Evolutionary conservation across 2,329 filamentous ascomycete genomes (phyloP).

Genomic region (Aspergillus sojae): DNA sequence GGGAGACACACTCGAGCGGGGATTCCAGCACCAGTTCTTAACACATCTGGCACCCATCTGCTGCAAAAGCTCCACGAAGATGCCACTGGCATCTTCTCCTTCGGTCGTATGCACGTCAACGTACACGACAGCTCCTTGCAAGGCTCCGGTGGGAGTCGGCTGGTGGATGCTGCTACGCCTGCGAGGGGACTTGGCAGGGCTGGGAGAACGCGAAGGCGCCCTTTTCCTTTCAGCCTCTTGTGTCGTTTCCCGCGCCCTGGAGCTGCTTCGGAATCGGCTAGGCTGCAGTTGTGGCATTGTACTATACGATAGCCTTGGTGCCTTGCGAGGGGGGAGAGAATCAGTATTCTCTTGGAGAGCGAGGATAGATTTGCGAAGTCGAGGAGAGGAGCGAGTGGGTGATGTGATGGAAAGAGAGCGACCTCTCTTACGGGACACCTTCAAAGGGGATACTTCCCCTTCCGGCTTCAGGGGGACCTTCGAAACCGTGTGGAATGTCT

Average conservation of each 20-base stretch:
- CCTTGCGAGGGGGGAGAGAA: constrained; percentile 33
- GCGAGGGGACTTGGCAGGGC: constrained; percentile 33
- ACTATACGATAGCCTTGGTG: constrained; percentile 20
- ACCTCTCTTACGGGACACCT: constrained; percentile 49
- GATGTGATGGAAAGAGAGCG: constrained; percentile 56
- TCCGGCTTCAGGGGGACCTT: constrained; percentile 75
- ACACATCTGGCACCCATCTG: constrained; percentile 82
- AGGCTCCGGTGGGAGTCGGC: constrained; percentile 39
- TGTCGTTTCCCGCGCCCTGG: constrained; percentile 4
- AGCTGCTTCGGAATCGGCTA: constrained; percentile 18
- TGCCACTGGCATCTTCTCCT: constrained; percentile 76
- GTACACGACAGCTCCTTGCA: constrained; percentile 75
- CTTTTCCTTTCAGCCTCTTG: constrained; percentile 11
- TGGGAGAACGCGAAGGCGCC: constrained; percentile 23
- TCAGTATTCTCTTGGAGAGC: constrained; percentile 25
- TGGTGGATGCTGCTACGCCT: constrained; percentile 26
- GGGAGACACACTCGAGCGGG: constrained; percentile 47
- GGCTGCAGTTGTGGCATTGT: constrained; percentile 24
- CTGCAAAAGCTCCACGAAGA: constrained; percentile 76
- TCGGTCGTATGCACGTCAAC: constrained; percentile 84
- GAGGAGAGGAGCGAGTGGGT: constrained; percentile 36
- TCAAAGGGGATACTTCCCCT: constrained; percentile 53
- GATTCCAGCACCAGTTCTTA: constrained; percentile 75
- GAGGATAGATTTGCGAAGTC: constrained; percentile 27
- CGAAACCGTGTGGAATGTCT: constrained; percentile 70